Conservation (phyloP, 139 green algal genomes). For the Marvania coccoides region DNA sequence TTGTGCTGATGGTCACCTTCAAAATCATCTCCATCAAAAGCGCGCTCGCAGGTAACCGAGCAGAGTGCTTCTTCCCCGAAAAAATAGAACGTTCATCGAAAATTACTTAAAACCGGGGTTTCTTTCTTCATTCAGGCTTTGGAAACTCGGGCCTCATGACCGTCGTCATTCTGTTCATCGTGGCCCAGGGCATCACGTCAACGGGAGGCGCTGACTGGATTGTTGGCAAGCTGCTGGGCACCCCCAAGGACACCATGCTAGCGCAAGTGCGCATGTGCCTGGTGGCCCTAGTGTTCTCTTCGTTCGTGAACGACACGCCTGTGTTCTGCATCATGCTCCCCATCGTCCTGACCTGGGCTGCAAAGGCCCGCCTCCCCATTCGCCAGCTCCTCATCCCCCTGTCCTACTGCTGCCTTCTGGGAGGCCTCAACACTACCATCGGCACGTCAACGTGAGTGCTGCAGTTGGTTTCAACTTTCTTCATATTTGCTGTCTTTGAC, state of each 20-base stretch:
- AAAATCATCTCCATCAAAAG: slow-evolving; percentile 20
- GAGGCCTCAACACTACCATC: slow-evolving; percentile 51
- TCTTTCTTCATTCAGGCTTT: no score
- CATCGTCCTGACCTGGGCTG: slow-evolving; percentile 27
- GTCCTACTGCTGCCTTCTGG: slow-evolving; percentile 48
- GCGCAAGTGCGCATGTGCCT: slow-evolving; percentile 34
- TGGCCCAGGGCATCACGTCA: slow-evolving; percentile 36
- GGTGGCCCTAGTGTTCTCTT: slow-evolving; percentile 23
- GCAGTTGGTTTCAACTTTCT: no score
- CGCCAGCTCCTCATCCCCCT: slow-evolving; percentile 57
- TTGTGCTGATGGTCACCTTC: slow-evolving; percentile 14
- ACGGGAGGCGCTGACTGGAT: slow-evolving; percentile 31
- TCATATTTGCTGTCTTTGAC: no score
- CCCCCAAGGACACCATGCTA: neutral
- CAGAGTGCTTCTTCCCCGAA: no score
- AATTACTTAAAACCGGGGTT: no score
- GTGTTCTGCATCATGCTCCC: slow-evolving; percentile 48
- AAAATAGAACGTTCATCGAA: no score
- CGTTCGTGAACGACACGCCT: slow-evolving; percentile 62
- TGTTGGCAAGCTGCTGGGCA: slow-evolving; percentile 26
- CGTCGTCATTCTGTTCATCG: slow-evolving; percentile 44
- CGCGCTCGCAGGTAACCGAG: slow-evolving; percentile 22
- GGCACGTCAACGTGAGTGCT: slow-evolving; percentile 48
- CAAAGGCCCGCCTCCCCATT: slow-evolving; percentile 21
- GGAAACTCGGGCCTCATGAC: slow-evolving; percentile 38